Evolutionary conservation across 129 eudicot species (phyloP).

Genomic region (Deinandra increscens): DNA sequence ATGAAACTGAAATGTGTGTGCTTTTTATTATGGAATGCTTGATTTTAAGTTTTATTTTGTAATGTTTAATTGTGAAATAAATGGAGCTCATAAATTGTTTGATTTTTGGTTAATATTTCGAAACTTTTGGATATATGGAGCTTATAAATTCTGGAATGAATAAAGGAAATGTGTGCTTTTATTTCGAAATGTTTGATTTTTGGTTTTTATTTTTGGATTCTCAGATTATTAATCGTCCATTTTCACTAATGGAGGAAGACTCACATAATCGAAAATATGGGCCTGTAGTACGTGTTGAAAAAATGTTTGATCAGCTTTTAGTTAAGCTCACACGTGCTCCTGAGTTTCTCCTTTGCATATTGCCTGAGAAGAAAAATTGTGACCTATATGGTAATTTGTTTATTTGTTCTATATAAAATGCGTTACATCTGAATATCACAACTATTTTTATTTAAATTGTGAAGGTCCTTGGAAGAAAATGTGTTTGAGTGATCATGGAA

Average conservation of each 20-base stretch:
- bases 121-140: too few species aligned
- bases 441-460: slow-evolving; percentile 6
- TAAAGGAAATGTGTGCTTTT: slow-evolving; percentile 74
- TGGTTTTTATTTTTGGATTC: slow-evolving; percentile 22
- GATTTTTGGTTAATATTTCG: slow-evolving; percentile 20
- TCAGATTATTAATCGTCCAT: slow-evolving; percentile 84
- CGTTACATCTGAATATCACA: not conserved
- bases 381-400: slow-evolving; percentile 69
- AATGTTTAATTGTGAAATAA: too few species aligned
- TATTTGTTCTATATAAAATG: not conserved
- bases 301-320: slow-evolving; percentile 72
- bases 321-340: slow-evolving; percentile 77
- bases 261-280: slow-evolving; percentile 48
- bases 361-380: slow-evolving; percentile 76
- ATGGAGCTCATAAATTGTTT: too few species aligned
- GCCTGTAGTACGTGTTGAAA: slow-evolving; percentile 72
- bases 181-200: slow-evolving; percentile 6
- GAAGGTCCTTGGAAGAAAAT: slow-evolving; percentile 98
- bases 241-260: slow-evolving; percentile 87
- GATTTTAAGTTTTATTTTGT: slow-evolving; percentile 4
- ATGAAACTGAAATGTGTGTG: too few species aligned
- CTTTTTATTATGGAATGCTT: slow-evolving; percentile 1
- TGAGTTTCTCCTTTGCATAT: slow-evolving; percentile 78
- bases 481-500: slow-evolving; percentile 61
- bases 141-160: slow-evolving; percentile 77